These are phyloP conservation scores for Euryodendron excelsum DNA, from an alignment of 148 eudicot species.

Conservation along the genomic window DNA sequence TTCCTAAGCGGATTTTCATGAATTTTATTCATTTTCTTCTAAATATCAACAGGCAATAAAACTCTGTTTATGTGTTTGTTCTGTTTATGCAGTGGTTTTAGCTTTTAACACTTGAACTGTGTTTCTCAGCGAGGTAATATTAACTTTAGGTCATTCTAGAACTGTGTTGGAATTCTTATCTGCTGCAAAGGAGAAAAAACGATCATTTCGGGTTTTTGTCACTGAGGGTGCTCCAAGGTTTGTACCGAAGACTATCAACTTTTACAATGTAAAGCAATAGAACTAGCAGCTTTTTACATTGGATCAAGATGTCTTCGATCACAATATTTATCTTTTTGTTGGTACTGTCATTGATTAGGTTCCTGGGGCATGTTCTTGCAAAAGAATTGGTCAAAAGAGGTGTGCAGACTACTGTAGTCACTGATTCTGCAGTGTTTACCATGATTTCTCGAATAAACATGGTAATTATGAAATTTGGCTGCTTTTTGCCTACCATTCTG, in stretches of 20 bases:
- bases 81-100: too few species aligned
- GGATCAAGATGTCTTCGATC: neutral
- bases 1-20: too few species aligned
- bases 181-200: constrained; percentile 94
- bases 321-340: neutral
- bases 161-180: constrained; percentile 87
- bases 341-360: constrained; percentile 37
- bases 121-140: constrained; percentile 83
- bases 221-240: constrained; percentile 99
- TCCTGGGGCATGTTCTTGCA: constrained; percentile 90
- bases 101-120: neutral
- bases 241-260: neutral
- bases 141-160: constrained; percentile 85
- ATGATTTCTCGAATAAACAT: constrained; percentile 97
- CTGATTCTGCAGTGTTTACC: constrained; percentile 97
- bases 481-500: constrained; percentile 8
- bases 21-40: too few species aligned
- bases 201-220: constrained; percentile 90
- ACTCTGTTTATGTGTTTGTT: neutral
- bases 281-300: neutral
- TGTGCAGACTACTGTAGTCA: constrained; percentile 81
- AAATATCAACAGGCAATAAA: too few species aligned
- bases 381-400: constrained; percentile 87
- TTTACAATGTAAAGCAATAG: neutral
- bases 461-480: constrained; percentile 38